These are phyloP conservation scores for Plenodomus tracheiphilus DNA, from an alignment of 2,329 filamentous ascomycete species.

Conservation along the genomic window DNA sequence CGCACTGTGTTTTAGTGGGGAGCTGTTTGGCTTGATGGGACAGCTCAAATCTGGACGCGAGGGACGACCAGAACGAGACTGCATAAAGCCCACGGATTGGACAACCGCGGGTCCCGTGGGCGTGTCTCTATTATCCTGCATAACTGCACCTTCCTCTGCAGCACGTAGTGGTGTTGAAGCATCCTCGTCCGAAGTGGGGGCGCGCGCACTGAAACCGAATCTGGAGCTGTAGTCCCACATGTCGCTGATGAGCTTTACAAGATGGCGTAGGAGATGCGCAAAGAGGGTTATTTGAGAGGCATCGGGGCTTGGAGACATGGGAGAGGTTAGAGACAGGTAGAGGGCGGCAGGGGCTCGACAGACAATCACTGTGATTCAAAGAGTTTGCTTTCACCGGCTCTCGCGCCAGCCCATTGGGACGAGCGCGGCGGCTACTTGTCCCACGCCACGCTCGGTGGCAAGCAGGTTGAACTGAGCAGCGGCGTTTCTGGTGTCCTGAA, in stretches of 20 bases:
- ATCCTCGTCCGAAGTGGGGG: constrained; percentile 1
- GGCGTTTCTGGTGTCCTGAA: constrained; percentile 91
- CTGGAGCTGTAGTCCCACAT: constrained; percentile 5
- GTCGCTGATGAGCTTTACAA: background rate
- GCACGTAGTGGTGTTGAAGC: background rate
- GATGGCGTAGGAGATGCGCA: background rate
- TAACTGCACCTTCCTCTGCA: background rate
- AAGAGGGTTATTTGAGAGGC: background rate
- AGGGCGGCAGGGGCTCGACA: background rate
- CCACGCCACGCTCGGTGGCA: constrained; percentile 87
- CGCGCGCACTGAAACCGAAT: constrained; percentile 3
- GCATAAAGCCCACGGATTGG: too few species aligned
- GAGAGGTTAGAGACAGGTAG: background rate
- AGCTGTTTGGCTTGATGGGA: too few species aligned
- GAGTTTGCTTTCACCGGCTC: constrained; percentile 12
- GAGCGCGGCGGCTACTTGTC: constrained; percentile 83
- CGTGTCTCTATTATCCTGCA: too few species aligned
- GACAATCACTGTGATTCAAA: background rate
- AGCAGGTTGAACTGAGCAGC: constrained; percentile 93
- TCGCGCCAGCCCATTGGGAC: constrained; percentile 84
- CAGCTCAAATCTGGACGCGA: too few species aligned
- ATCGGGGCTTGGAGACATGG: background rate
- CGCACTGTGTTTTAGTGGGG: too few species aligned
- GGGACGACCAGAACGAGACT: too few species aligned
- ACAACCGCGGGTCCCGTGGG: too few species aligned